phyloP scores from a whole-genome alignment of 352 stramenopile genomes.

The Elongisporangium undulatum region DNA sequence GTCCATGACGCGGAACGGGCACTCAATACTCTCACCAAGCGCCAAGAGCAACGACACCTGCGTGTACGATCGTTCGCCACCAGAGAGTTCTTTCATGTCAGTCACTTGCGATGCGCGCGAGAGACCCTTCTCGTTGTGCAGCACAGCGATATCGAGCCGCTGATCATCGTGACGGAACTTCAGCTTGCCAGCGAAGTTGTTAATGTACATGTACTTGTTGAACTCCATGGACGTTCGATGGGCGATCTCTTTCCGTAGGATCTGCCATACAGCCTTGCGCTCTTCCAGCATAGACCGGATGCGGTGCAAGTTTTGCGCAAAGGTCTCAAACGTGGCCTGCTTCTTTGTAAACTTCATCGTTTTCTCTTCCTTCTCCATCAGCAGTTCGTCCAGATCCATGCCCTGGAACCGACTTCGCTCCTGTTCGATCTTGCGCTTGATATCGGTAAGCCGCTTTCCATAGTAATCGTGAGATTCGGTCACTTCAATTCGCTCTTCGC shows the following conservation, averaged over 20 bases:
- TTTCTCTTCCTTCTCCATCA: slow-evolving; percentile 72
- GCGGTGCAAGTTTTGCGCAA: slow-evolving; percentile 53
- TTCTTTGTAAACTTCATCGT: slow-evolving; percentile 66
- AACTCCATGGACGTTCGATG: slow-evolving; percentile 76
- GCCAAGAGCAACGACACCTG: slow-evolving; percentile 96
- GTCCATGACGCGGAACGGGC: slow-evolving; percentile 97
- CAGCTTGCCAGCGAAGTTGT: slow-evolving; percentile 83
- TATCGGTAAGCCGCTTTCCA: slow-evolving; percentile 70
- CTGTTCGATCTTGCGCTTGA: slow-evolving; percentile 71
- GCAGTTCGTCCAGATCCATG: slow-evolving; percentile 78
- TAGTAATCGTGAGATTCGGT: slow-evolving; percentile 73
- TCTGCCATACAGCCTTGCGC: slow-evolving; percentile 70
- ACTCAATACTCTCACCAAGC: slow-evolving; percentile 88
- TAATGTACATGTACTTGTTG: slow-evolving; percentile 81
- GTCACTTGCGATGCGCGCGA: slow-evolving; percentile 86
- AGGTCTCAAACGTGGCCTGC: slow-evolving; percentile 53
- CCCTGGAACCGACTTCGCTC: slow-evolving; percentile 74
- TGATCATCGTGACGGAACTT: slow-evolving; percentile 78
- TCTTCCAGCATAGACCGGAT: slow-evolving; percentile 74
- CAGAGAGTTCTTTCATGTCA: slow-evolving; percentile 96
- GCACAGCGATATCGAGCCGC: slow-evolving; percentile 70
- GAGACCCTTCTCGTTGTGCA: slow-evolving; percentile 71
- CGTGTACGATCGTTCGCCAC: slow-evolving; percentile 95
- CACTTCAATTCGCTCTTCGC: slow-evolving; percentile 54
- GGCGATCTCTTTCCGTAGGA: slow-evolving; percentile 75